Base-by-base conservation (phyloP, 352 stramenopile genomes). In the Globisporangium spinosum region DNA sequence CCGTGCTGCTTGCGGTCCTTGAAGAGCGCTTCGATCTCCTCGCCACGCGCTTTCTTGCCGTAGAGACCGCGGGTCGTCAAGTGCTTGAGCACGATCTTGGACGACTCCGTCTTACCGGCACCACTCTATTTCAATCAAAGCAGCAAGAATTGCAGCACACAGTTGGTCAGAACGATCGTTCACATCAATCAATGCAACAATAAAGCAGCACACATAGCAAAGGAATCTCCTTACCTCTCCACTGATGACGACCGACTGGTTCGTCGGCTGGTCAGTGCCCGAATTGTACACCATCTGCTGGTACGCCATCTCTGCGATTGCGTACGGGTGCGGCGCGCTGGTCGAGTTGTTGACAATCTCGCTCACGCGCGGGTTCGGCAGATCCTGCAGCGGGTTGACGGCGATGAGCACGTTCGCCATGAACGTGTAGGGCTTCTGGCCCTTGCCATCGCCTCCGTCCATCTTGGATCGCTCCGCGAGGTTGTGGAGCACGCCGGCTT, bases 401-500 rank as follows among this genome's bases (percentile, higher is more conserved):
- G 89, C 89, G 67, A 98, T 97, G 49, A 98, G 80, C 68, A 98
- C 90, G 63, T 96, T 97, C 66, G 90, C 88, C 92, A 98, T 98
- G 76, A 97, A 97, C 53, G 91, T 98, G 77, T 97, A 97, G 32
- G 92, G 91, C 65, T 89, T 89, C 69, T 95, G 85, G 43, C 67
- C 70, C 20, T 66, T 73, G 35, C 78, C 79, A 55, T 91, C 83
- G n/a, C 78, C 79, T 49, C 89, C 85, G 56, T 96, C 83, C 64
- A 97, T 79, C 70, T 89, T 89, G 71, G 95, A 95, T 47, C 96
- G 88, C 59, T 93, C 81, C 61, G 97, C 94, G 49, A 99, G 74
- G 77, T 98, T 98, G 75, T 98, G 96, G 51, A 98, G 73, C 69
- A 99, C 96, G 25, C 93, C 90, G 0, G 97, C 84, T 65, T 98